phyloP scores from a whole-genome alignment of 1,139 yeast genomes.

The Zygotorulaspora mrakii region DNA sequence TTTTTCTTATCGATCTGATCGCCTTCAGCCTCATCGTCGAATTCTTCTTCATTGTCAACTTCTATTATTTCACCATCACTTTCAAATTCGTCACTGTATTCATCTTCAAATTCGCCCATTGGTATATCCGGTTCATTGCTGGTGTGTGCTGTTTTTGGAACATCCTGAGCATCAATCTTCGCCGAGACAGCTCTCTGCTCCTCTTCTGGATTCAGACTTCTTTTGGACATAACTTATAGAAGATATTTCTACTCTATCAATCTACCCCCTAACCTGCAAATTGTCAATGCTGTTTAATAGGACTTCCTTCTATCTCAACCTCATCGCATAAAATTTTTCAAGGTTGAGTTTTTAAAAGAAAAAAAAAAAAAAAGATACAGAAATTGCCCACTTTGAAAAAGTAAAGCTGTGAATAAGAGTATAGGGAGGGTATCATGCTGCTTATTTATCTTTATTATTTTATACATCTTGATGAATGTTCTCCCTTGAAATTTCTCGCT shows the following conservation, averaged over 20 bases:
- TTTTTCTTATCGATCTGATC: slow-evolving; percentile 30
- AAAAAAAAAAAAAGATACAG: slow-evolving; percentile 5
- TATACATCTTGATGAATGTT: slow-evolving; percentile 3
- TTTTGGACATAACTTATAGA: slow-evolving; percentile 52
- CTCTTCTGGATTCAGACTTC: slow-evolving; percentile 46
- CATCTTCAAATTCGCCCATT: slow-evolving; percentile 91
- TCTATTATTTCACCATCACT: slow-evolving; percentile 88
- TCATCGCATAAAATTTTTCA: slow-evolving; percentile 22
- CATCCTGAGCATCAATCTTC: slow-evolving; percentile 34
- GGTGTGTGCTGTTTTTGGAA: slow-evolving; percentile 37
- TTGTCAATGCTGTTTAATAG: neutral
- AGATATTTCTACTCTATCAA: neutral
- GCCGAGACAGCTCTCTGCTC: slow-evolving; percentile 40
- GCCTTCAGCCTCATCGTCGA: slow-evolving; percentile 48
- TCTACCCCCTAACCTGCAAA: too few relatives aligned
- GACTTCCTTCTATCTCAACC: slow-evolving; percentile 7
- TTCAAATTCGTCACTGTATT: slow-evolving; percentile 92
- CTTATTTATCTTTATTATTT: neutral
- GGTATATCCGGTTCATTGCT: slow-evolving; percentile 47
- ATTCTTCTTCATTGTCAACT: slow-evolving; percentile 65
- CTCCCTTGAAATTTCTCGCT: slow-evolving; percentile 10
- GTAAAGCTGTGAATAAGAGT: neutral
- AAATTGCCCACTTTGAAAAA: neutral
- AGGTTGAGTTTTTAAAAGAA: neutral
- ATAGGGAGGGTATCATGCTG: too few relatives aligned